These are phyloP conservation scores for Calycina herbarum DNA, from an alignment of 2,329 filamentous ascomycete genomes.

Conservation along the genomic window DNA sequence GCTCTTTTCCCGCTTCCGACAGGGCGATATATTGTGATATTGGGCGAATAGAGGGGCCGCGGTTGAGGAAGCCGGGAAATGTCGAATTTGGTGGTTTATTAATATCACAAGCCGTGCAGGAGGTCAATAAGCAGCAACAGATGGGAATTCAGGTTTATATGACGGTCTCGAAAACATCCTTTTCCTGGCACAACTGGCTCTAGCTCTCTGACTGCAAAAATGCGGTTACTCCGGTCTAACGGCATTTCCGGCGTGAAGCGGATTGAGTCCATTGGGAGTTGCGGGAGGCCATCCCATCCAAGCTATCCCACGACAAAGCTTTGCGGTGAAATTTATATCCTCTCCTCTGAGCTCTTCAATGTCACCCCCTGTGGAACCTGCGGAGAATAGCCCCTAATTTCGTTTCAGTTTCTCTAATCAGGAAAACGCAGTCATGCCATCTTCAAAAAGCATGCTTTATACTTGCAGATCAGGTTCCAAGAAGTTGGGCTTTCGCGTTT, in stretches of 20 bases:
- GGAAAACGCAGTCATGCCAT: background rate
- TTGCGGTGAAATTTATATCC: background rate
- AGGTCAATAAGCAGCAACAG: background rate
- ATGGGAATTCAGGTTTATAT: slow-evolving; percentile 2
- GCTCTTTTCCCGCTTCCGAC: background rate
- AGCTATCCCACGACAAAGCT: background rate
- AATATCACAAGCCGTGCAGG: background rate
- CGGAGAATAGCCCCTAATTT: background rate
- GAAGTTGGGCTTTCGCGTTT: background rate
- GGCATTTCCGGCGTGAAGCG: background rate
- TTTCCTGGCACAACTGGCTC: background rate
- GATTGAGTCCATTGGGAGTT: background rate
- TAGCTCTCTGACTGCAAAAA: background rate
- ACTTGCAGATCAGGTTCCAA: background rate
- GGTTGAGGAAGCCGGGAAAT: background rate
- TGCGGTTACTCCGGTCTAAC: background rate
- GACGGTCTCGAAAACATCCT: background rate
- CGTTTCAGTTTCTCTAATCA: background rate
- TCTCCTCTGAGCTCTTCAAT: background rate
- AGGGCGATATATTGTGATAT: background rate
- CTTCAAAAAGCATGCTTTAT: background rate
- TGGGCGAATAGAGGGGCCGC: slow-evolving; percentile 1
- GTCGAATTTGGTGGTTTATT: background rate
- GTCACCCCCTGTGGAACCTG: background rate
- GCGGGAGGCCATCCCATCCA: background rate